Base-by-base conservation (phyloP, 208 protist species). In the Jaenimonas drosophilae region DNA sequence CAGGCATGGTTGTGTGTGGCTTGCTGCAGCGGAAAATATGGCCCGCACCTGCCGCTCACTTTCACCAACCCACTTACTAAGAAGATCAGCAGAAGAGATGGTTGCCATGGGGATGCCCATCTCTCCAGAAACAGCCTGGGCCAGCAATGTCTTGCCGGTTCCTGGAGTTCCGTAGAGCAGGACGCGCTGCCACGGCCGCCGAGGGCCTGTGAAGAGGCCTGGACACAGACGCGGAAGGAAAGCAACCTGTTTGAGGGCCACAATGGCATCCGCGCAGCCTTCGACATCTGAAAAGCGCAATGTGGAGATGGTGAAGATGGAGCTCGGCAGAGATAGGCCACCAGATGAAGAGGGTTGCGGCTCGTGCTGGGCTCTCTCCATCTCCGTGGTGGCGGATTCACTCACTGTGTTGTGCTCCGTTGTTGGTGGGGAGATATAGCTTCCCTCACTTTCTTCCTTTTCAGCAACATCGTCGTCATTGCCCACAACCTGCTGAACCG, bases 141-240 rank as follows among this genome's bases (percentile, higher is more conserved):
- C 98, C n/a, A 99, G 70, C 20, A 99, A 81, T 28, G 98, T 99
- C 73, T 99, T 99, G 31, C 91, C 90, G 16, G 94, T 98, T 28
- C 95, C 95, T 11, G 96, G 96, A 5, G 97, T 96, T 1, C 97
- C 97, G 50, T 98, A 99, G 19, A 99, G 71, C 9, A 99, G 75
- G 6, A 99, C 81, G 14, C 88, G 89, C 57, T 99, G 95, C 40
- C 91, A 95, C 77, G 96, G 96, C 17, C 89, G 85, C 14, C 73
- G 81, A 28, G 93, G 63, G 29, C 92, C 96, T 4, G 55, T 69
- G 68, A 99, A 99, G 31, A 99, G 71, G 4, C 97, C 77, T 7
- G 98, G 98, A 53, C 98, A 97, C 48, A 74, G 86, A 25, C 88
- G 59, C 1, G 98, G 98, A 11, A 99, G 60, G 23, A 98, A 91